A percentile compares a stretch with the other conserved stretches of the same genome.
Conservation (phyloP, 1,284 basidiomycete species). For the Boletus smithii region DNA sequence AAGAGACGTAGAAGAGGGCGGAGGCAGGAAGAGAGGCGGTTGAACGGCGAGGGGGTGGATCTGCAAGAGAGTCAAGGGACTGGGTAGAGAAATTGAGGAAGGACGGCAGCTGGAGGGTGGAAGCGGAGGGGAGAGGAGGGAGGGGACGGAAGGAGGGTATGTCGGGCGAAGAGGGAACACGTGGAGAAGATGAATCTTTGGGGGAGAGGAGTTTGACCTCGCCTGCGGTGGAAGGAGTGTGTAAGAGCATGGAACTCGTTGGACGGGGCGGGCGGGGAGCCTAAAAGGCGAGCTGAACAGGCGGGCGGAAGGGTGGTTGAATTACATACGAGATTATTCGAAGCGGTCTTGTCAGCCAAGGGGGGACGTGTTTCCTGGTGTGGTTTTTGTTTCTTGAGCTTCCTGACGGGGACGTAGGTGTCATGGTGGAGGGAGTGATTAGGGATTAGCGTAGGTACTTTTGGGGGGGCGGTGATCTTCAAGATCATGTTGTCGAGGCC, state of each 20-base stretch:
- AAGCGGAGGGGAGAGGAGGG: slow-evolving; percentile 35
- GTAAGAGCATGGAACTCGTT: slow-evolving; percentile 19
- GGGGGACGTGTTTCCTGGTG: slow-evolving; percentile 23
- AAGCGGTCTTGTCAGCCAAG: slow-evolving; percentile 28
- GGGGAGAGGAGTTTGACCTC: slow-evolving; percentile 4
- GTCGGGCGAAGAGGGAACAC: slow-evolving; percentile 17
- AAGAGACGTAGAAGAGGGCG: slow-evolving; percentile 17
- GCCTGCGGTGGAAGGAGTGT: slow-evolving; percentile 18
- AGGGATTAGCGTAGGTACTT: slow-evolving; percentile 30
- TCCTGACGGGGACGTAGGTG: slow-evolving; percentile 20
- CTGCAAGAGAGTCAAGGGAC: slow-evolving; percentile 17
- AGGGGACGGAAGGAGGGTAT: slow-evolving; percentile 28
- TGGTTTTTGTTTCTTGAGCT: slow-evolving; percentile 22
- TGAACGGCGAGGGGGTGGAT: slow-evolving; percentile 8
- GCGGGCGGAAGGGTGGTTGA: neutral
- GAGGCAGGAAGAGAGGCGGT: slow-evolving; percentile 14
- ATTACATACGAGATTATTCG: slow-evolving; percentile 34
- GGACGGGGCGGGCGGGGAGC: slow-evolving; percentile 11
- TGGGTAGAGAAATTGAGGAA: slow-evolving; percentile 34
- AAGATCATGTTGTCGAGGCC: slow-evolving; percentile 40
- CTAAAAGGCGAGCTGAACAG: slow-evolving; percentile 20
- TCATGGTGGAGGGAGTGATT: slow-evolving; percentile 20
- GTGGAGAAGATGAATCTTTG: neutral
- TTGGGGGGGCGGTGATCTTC: slow-evolving; percentile 31
- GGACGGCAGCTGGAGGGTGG: slow-evolving; percentile 39